Evolutionary conservation across 2,329 filamentous ascomycete species (phyloP), one percentile per base, ranked within the genome.

Genomic region (Cladosporium sp.): DNA sequence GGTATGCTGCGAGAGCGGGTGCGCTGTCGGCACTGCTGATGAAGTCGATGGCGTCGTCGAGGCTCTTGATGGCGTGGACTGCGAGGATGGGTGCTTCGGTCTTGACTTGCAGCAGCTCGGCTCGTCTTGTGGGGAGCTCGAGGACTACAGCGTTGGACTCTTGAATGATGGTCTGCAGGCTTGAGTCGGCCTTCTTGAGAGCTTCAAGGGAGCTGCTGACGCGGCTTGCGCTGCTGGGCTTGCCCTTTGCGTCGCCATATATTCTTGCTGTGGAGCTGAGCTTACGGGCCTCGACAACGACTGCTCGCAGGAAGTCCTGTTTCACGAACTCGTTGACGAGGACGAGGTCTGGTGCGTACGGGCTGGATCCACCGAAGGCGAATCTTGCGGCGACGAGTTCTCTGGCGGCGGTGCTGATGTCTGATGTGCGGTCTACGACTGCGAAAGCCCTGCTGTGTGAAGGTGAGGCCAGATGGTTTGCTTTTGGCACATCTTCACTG

Each of bases 251-350:
- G 37, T 62, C 28, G 5, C 33, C 61, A 5, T 49, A n/a, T 6
- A 46, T 28, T 23, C 29, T 55, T 12, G 28, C 53, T 21, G 8
- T 3, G 4, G n/a, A 21, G 18, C 33, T 29, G 23, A 53, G n/a
- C 23, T 23, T 44, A 31, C 55, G 40, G 26, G 14, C 40, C 44
- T 52, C 62, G 3, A 53, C 56, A 18, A 40, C 73, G 5, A 82
- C 79, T 0, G 83, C 82, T 56, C 83, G 79, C 0, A 86, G 73
- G 68, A 89, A 88, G 0, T 80, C 78, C 64, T 83, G 80, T 76
- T 85, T 84, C 3, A 81, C 78, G 66, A 83, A 89, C 68, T 89
- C 87, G 67, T 89, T 88, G n/a, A 90, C 86, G 0, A 89, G 75
- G 0, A 89, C 83, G 0, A 88, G 33, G 70, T 89, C 87, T 0